Evolutionary conservation across 768 basidiomycete genomes (phyloP), one percentile per base, ranked within the genome.

Genomic region (Lanmaoa pseudosensibilis): DNA sequence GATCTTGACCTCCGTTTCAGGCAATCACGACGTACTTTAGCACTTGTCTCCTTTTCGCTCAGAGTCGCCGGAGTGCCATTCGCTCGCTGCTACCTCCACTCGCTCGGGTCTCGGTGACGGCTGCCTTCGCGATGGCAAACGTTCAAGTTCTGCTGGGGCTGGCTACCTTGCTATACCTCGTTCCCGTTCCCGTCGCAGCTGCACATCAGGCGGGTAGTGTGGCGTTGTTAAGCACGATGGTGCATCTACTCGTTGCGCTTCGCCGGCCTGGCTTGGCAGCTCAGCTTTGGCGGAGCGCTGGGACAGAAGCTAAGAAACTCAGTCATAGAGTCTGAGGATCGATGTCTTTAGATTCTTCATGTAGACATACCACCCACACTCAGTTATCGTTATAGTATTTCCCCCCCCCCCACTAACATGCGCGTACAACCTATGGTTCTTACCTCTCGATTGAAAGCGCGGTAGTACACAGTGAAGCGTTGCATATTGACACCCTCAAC

Each of bases 181-280:
- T 98, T 2, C 97, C 97, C 1, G 83, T 93, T 1, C 92, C 92
- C 2, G 75, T 98, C 3, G 97, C 97, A 9, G 93, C 96, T 13
- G 81, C 87, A 33, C 97, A 99, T 69, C 97, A 99, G 71, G 96
- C 93, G 0, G 97, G 96, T 6, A 96, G 94, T 65, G 89, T 98
- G 8, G 80, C 88, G 38, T 77, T 99, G 8, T 75, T 99, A 46
- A 94, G 89, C 21, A 83, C 89, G 5, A 84, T 94, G 80, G 70
- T 94, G 2, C 92, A 92, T 49, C 69, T 95, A 4, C 74, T 90
- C 7, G 79, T 90, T 18, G 79, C 85, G 0, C 72, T 98, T 53
- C 79, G 93, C 36, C 76, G 81, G 53, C 95, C 94, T 0, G 79
- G 86, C 19, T 60, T 69, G 13, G 86, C 85, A 19, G 90, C 92